These are phyloP conservation scores for Eucalyptus sp. DNA, from an alignment of 345 rosid genomes.

Conservation along the genomic window DNA sequence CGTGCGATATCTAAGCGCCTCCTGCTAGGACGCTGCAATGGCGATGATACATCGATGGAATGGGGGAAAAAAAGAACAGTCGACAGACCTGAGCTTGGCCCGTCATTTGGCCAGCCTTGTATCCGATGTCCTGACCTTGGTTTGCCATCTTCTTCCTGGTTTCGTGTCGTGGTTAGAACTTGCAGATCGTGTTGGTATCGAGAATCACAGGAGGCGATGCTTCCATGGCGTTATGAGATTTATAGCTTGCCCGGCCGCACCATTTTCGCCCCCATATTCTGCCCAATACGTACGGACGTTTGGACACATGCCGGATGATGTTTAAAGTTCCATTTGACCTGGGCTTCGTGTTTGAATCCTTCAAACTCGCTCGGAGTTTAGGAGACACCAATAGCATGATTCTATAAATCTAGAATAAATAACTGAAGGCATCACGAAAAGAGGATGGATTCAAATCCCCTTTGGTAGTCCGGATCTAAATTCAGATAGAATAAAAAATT, in stretches of 20 bases:
- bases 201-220: not conserved
- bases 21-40: not conserved
- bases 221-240: not conserved
- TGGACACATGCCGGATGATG: not conserved
- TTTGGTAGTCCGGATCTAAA: not conserved
- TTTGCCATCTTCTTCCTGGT: not conserved
- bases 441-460: not conserved
- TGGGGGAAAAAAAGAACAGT: not conserved
- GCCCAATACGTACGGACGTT: not conserved
- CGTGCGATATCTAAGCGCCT: not conserved
- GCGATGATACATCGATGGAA: not conserved
- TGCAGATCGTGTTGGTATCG: not conserved
- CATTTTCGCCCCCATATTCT: not conserved
- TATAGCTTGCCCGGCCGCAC: not conserved
- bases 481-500: not conserved
- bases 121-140: not conserved
- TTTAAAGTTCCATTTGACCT: not conserved
- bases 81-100: constrained; percentile 3
- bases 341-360: not conserved
- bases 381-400: not conserved
- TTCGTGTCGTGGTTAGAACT: not conserved
- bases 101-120: not conserved
- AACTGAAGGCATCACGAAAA: not conserved
- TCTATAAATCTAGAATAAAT: not conserved
- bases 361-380: not conserved